phyloP scores from a whole-genome alignment of 495 filamentous ascomycete genomes.

The Hyphodiscus hymeniophilus region DNA sequence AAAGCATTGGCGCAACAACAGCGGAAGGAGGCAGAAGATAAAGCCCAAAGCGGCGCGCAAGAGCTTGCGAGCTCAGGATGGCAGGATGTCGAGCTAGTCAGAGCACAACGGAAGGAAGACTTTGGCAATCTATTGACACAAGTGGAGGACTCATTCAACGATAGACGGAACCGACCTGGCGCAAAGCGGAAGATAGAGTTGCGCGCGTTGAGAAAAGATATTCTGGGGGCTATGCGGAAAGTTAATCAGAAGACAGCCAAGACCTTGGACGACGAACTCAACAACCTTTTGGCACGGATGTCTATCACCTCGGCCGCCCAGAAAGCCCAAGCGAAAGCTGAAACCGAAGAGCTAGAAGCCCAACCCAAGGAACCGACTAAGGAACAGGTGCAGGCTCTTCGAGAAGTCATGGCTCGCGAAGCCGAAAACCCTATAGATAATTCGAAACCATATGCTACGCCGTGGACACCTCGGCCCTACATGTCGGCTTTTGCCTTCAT shows the following conservation, averaged over 20 bases:
- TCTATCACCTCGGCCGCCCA: not conserved
- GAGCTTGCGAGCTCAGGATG: not conserved
- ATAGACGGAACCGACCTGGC: constrained; percentile 35
- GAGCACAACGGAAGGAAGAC: constrained; percentile 24
- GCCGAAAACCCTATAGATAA: constrained; percentile 49
- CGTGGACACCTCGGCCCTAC: constrained; percentile 81
- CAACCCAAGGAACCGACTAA: constrained; percentile 6
- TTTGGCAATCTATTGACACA: constrained; percentile 43
- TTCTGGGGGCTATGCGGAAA: constrained; percentile 45
- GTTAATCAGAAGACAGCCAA: constrained; percentile 32
- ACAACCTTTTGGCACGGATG: constrained; percentile 14
- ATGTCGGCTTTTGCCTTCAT: constrained; percentile 93
- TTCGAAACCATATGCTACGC: constrained; percentile 79
- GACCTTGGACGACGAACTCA: constrained; percentile 31
- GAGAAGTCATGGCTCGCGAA: not conserved
- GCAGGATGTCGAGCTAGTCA: constrained; percentile 1
- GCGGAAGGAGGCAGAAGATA: not conserved
- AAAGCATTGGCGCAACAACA: not conserved
- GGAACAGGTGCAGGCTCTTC: constrained; percentile 17
- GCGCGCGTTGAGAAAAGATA: constrained; percentile 46
- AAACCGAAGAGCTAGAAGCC: not conserved
- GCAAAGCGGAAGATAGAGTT: constrained; percentile 56
- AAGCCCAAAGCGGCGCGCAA: not conserved
- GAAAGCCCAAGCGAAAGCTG: not conserved
- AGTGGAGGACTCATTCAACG: constrained; percentile 41